Conservation (phyloP, 257 asterid species). For the Nicotiana attenuata region DNA sequence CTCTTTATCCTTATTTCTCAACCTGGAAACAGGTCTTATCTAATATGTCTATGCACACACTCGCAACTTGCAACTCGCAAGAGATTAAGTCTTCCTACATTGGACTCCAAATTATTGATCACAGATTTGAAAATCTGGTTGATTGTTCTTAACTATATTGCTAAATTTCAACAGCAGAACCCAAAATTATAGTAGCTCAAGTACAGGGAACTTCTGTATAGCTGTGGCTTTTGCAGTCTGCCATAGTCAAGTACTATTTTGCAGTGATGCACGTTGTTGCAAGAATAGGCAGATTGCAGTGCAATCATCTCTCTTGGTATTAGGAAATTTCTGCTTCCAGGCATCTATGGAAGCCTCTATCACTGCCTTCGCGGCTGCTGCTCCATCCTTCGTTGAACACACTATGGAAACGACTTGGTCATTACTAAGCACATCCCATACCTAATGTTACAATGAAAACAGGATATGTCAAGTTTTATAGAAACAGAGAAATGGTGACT, state of each 20-base stretch:
- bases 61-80: too few relatives aligned
- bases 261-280: neutral
- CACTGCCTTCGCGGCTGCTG: constrained; percentile 61
- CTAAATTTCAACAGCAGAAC: neutral
- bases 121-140: neutral
- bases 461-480: neutral
- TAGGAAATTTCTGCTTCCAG: constrained; percentile 64
- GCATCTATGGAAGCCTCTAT: constrained; percentile 55
- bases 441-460: constrained; percentile 28
- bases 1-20: neutral
- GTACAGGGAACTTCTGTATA: neutral
- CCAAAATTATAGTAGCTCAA: neutral
- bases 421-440: constrained; percentile 81
- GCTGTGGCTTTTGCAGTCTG: neutral
- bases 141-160: neutral
- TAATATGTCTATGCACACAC: neutral
- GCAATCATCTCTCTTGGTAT: constrained; percentile 65
- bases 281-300: constrained; percentile 63
- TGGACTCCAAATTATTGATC: neutral
- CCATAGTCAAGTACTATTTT: neutral
- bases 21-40: neutral
- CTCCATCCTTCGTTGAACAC: constrained; percentile 34
- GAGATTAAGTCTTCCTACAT: neutral
- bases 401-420: constrained; percentile 51
- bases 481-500: too few relatives aligned